Evolutionary conservation across 495 filamentous ascomycete species (phyloP).

Genomic region (Margaritispora aquatica): DNA sequence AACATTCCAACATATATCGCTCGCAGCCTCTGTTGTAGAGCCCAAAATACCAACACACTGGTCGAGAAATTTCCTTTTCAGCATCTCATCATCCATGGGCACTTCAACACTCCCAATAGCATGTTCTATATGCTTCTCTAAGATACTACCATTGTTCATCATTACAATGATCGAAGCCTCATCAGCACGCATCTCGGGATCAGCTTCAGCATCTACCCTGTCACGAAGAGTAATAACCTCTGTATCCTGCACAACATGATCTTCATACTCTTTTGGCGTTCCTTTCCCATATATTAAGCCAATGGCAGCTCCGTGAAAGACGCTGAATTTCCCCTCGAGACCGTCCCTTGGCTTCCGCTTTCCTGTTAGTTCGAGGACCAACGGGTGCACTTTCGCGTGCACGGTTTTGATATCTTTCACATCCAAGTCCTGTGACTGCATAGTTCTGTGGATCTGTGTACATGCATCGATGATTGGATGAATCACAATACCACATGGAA

Average conservation of each 20-base stretch:
- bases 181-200: slow-evolving; percentile 34
- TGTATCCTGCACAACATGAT: slow-evolving; percentile 34
- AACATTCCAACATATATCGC: not conserved
- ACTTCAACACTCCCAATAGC: slow-evolving; percentile 43
- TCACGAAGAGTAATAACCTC: slow-evolving; percentile 34
- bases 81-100: slow-evolving; percentile 37
- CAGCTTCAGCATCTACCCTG: slow-evolving; percentile 34
- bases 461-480: slow-evolving; percentile 49
- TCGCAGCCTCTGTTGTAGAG: slow-evolving; percentile 7
- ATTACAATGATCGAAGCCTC: slow-evolving; percentile 33
- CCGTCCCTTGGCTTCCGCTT: slow-evolving; percentile 43
- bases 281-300: slow-evolving; percentile 44
- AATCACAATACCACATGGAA: slow-evolving; percentile 50
- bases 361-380: slow-evolving; percentile 47
- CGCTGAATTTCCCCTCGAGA: slow-evolving; percentile 48
- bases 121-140: slow-evolving; percentile 41
- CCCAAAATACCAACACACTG: slow-evolving; percentile 29
- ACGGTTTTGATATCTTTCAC: slow-evolving; percentile 28
- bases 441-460: slow-evolving; percentile 36
- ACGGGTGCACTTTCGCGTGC: slow-evolving; percentile 38
- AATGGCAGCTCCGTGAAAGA: slow-evolving; percentile 44
- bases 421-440: slow-evolving; percentile 21
- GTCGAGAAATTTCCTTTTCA: slow-evolving; percentile 41
- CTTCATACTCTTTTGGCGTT: slow-evolving; percentile 42
- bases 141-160: slow-evolving; percentile 29